These are phyloP conservation scores for Nectriaceae sp. DNA, from an alignment of 2,329 filamentous ascomycete species.

Conservation along the genomic window DNA sequence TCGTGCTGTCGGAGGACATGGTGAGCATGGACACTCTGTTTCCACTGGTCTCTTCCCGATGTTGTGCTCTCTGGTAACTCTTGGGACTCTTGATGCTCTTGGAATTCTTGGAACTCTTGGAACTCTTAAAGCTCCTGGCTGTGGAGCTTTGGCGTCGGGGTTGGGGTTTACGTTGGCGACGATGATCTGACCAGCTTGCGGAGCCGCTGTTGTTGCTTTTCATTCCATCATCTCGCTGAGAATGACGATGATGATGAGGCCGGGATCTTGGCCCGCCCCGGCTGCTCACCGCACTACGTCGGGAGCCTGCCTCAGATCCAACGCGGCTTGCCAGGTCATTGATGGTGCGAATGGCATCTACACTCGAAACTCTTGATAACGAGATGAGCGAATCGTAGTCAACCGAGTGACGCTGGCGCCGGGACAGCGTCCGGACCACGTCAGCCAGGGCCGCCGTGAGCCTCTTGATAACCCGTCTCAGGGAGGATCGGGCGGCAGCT, in stretches of 20 bases:
- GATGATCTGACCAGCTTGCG: constrained; percentile 9
- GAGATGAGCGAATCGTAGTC: constrained; percentile 50
- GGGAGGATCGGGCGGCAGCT: constrained; percentile 41
- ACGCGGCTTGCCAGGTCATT: constrained; percentile 45
- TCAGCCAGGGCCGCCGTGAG: constrained; percentile 45
- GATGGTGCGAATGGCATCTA: constrained; percentile 52
- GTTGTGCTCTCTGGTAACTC: constrained; percentile 2
- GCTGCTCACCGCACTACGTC: constrained; percentile 16
- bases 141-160: too few species aligned
- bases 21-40: constrained; percentile 34
- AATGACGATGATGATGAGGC: background rate
- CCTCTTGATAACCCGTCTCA: constrained; percentile 44
- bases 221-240: constrained; percentile 3
- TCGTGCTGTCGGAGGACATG: constrained; percentile 46
- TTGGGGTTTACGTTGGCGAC: constrained; percentile 10
- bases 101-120: too few species aligned
- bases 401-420: constrained; percentile 33
- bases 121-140: too few species aligned
- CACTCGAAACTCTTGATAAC: constrained; percentile 48
- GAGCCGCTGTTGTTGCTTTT: constrained; percentile 4
- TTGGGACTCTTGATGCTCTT: too few species aligned
- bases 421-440: constrained; percentile 36
- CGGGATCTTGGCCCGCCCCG: constrained; percentile 17
- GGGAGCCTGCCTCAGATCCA: background rate
- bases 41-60: background rate